phyloP scores from a whole-genome alignment of 305 asterid genomes.

The Fraxinus greggii region DNA sequence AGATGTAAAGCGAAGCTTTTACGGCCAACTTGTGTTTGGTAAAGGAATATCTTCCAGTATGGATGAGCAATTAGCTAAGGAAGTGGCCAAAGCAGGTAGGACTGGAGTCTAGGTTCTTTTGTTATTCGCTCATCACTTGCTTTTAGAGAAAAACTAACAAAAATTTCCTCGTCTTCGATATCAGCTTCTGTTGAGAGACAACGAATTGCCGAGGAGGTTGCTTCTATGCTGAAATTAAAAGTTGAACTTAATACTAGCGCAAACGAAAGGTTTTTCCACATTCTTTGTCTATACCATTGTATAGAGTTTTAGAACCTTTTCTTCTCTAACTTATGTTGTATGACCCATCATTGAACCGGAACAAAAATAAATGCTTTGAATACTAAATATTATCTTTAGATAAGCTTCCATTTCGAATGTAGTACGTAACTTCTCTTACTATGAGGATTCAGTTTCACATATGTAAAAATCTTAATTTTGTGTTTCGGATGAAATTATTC shows the following conservation, averaged over 20 bases:
- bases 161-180: slow-evolving; percentile 8
- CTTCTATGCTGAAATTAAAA: slow-evolving; percentile 80
- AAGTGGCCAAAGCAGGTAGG: slow-evolving; percentile 82
- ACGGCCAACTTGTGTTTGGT: slow-evolving; percentile 80
- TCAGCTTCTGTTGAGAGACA: slow-evolving; percentile 85
- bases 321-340: not conserved
- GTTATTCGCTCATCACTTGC: not conserved
- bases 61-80: slow-evolving; percentile 81
- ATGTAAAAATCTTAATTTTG: not conserved
- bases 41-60: slow-evolving; percentile 71
- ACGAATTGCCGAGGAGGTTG: slow-evolving; percentile 85
- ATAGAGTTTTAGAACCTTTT: not conserved
- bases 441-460: not conserved
- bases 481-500: not conserved
- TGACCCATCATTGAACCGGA: not conserved
- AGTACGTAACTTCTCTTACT: not conserved
- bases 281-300: not conserved
- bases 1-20: slow-evolving; percentile 72
- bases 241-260: slow-evolving; percentile 70
- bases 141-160: slow-evolving; percentile 10
- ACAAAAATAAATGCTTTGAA: not conserved
- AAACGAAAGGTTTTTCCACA: slow-evolving; percentile 60
- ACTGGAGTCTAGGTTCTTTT: not conserved
- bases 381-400: not conserved
- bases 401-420: not conserved